These are phyloP conservation scores for Solanum commersonii DNA, from an alignment of 257 asterid genomes.

Conservation along the genomic window DNA sequence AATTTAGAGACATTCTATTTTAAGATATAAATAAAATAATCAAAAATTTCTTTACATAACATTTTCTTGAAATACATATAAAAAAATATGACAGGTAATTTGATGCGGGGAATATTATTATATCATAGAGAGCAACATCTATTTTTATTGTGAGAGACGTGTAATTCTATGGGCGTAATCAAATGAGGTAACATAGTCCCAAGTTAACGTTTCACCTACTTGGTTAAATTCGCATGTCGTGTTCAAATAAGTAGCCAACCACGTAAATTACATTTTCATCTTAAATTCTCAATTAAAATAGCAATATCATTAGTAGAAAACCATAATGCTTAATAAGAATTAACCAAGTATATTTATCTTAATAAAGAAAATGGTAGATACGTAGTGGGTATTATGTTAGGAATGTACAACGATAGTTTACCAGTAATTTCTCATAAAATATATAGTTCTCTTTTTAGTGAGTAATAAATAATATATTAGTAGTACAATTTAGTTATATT, in stretches of 20 bases:
- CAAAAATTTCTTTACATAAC: too few species aligned
- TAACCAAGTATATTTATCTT: not conserved
- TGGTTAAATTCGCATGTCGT: not conserved
- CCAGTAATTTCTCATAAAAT: not conserved
- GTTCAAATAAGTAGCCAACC: not conserved
- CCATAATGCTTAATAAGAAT: not conserved
- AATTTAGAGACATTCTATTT: not conserved
- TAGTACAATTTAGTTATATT: not conserved
- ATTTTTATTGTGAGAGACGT: not conserved
- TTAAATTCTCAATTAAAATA: not conserved
- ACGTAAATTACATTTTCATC: not conserved
- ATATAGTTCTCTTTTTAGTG: not conserved
- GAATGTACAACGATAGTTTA: conserved; percentile 5
- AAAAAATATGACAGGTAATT: too few species aligned
- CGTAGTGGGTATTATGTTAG: not conserved
- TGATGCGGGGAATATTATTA: not conserved
- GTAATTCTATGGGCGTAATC: not conserved
- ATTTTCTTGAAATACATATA: too few species aligned
- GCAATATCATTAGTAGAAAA: not conserved
- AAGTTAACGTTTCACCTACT: not conserved
- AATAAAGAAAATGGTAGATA: not conserved
- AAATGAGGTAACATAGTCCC: not conserved
- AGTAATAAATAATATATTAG: not conserved
- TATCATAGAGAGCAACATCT: not conserved
- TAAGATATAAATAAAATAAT: not conserved